phyloP scores from a whole-genome alignment of 2,329 filamentous ascomycete genomes.

The Aureobasidium melanogenum region DNA sequence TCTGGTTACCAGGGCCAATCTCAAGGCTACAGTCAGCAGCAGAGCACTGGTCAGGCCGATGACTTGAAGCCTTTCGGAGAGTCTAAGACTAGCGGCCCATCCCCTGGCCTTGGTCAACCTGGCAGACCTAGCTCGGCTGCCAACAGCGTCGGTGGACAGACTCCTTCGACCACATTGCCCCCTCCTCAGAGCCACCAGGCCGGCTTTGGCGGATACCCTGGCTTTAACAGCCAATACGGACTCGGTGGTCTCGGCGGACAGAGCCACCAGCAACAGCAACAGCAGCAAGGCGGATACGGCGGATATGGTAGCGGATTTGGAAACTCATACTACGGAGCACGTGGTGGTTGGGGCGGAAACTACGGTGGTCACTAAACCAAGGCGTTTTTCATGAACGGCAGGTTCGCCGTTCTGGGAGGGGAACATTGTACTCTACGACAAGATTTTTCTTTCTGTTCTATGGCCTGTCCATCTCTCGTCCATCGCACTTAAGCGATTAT shows the following conservation, averaged over 20 bases:
- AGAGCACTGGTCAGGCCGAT: constrained; percentile 26
- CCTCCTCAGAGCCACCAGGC: constrained; percentile 50
- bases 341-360: constrained; percentile 27
- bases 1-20: constrained; percentile 45
- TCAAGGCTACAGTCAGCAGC: constrained; percentile 43
- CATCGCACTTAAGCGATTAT: constrained; percentile 7
- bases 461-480: constrained; percentile 8
- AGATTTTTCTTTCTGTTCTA: constrained; percentile 12
- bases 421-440: constrained; percentile 11
- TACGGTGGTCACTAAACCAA: constrained; percentile 19
- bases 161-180: constrained; percentile 33
- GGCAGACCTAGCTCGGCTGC: constrained; percentile 55
- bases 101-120: constrained; percentile 51
- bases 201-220: constrained; percentile 47
- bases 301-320: constrained; percentile 25
- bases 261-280: constrained; percentile 33
- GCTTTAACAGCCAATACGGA: constrained; percentile 41
- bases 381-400: constrained; percentile 11
- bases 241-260: constrained; percentile 44
- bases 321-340: constrained; percentile 23
- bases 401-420: constrained; percentile 4
- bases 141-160: constrained; percentile 47
- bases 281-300: constrained; percentile 37
- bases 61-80: constrained; percentile 48
- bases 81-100: constrained; percentile 47